Evolutionary conservation across 2,329 filamentous ascomycete genomes (phyloP).

Genomic region (Apiospora hydei): DNA sequence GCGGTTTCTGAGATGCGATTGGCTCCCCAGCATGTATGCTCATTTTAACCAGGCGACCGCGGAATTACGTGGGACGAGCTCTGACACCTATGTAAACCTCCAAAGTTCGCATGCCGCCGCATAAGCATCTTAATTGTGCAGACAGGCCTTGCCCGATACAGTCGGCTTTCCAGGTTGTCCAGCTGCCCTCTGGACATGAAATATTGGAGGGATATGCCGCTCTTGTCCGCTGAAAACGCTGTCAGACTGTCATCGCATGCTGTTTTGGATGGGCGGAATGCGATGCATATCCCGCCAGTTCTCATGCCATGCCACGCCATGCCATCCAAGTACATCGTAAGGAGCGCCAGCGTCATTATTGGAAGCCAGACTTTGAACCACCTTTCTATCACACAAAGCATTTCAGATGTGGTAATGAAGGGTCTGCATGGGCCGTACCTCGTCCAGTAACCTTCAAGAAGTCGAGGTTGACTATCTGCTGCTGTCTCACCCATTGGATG

Average conservation of each 20-base stretch:
- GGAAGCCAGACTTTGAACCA: background rate
- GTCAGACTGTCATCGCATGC: constrained; percentile 3
- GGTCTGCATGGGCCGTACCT: background rate
- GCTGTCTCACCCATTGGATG: background rate
- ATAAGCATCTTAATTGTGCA: constrained; percentile 23
- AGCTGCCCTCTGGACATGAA: constrained; percentile 11
- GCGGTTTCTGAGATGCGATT: background rate
- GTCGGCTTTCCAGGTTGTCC: constrained; percentile 15
- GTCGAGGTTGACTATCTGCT: constrained; percentile 13
- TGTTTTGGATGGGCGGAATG: background rate
- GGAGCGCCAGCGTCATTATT: background rate
- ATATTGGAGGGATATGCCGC: background rate
- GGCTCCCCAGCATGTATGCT: background rate
- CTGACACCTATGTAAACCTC: too few relatives aligned
- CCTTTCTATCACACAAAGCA: background rate
- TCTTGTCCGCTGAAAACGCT: background rate
- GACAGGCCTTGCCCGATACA: constrained; percentile 11
- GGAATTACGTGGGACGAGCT: background rate
- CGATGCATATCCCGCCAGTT: background rate
- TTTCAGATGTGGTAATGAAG: constrained; percentile 3
- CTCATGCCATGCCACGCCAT: background rate
- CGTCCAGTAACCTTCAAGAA: background rate
- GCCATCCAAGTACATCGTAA: background rate
- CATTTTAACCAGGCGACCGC: background rate
- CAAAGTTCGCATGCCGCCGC: constrained; percentile 1